Evolutionary conservation across 2,329 filamentous ascomycete genomes (phyloP).

Genomic region (Emericellopsis atlantica): DNA sequence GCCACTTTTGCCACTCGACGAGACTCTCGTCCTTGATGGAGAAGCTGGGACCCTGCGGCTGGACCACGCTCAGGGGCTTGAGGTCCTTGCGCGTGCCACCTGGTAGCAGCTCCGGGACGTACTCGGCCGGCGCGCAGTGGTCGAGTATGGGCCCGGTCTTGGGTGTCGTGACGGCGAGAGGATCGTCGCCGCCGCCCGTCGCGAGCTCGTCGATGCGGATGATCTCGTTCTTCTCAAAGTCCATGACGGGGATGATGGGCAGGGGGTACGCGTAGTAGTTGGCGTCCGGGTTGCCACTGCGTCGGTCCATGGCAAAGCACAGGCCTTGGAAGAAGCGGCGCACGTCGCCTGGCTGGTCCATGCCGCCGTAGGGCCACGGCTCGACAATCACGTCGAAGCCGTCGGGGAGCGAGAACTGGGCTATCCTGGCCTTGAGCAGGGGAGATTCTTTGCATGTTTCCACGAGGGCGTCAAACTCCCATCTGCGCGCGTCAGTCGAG

Average conservation of each 20-base stretch:
- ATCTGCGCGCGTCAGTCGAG: slow-evolving; percentile 8
- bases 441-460: slow-evolving; percentile 26
- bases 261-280: slow-evolving; percentile 52
- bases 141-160: too few species aligned
- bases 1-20: slow-evolving; percentile 56
- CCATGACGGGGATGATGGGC: slow-evolving; percentile 47
- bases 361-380: slow-evolving; percentile 56
- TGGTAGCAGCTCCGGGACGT: slow-evolving; percentile 36
- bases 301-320: slow-evolving; percentile 30
- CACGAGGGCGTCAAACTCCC: slow-evolving; percentile 26
- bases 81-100: slow-evolving; percentile 33
- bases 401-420: slow-evolving; percentile 31
- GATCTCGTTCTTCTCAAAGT: slow-evolving; percentile 39
- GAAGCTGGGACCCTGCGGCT: slow-evolving; percentile 58
- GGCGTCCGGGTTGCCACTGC: slow-evolving; percentile 34
- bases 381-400: slow-evolving; percentile 30
- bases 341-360: slow-evolving; percentile 23
- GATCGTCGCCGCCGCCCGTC: slow-evolving; percentile 30
- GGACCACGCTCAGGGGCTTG: slow-evolving; percentile 61
- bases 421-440: slow-evolving; percentile 31
- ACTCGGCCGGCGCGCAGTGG: slow-evolving; percentile 22
- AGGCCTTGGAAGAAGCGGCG: slow-evolving; percentile 36
- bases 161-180: slow-evolving; percentile 16
- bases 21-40: slow-evolving; percentile 32
- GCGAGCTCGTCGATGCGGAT: slow-evolving; percentile 46